These are phyloP conservation scores for Penicillium sp. DNA, from an alignment of 2,329 filamentous ascomycete species.

Conservation along the genomic window DNA sequence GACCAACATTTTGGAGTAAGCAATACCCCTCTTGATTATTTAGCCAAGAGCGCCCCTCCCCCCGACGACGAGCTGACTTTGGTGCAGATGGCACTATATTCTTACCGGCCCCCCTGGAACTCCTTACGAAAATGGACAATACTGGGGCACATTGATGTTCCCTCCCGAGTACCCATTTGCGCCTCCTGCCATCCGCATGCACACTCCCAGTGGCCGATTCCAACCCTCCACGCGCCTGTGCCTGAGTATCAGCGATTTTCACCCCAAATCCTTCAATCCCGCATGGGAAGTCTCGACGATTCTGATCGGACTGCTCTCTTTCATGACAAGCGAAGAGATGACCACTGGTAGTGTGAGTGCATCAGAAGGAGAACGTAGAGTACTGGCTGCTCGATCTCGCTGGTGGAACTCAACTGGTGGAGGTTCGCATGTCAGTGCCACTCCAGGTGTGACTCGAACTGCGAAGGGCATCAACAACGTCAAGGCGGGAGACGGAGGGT, in stretches of 20 bases:
- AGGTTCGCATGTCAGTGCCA: conserved; percentile 60
- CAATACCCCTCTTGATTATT: too few species aligned
- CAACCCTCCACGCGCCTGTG: conserved; percentile 89
- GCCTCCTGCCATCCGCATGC: conserved; percentile 96
- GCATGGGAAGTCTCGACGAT: conserved; percentile 98
- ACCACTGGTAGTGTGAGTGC: conserved; percentile 86
- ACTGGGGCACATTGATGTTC: conserved; percentile 96
- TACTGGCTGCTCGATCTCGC: conserved; percentile 70
- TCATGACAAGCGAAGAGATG: conserved; percentile 99
- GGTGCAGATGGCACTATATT: conserved; percentile 80
- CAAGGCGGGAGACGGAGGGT: conserved; percentile 86
- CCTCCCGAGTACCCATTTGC: conserved; percentile 96
- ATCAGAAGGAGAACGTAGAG: conserved; percentile 71
- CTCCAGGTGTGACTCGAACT: conserved; percentile 51
- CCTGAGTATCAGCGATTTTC: conserved; percentile 94
- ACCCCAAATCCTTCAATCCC: conserved; percentile 96
- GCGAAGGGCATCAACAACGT: conserved; percentile 72
- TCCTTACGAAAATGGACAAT: conserved; percentile 90
- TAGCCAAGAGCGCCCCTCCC: background rate
- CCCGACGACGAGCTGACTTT: conserved; percentile 13
- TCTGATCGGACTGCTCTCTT: conserved; percentile 85
- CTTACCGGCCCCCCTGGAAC: conserved; percentile 92
- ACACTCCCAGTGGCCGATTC: conserved; percentile 93
- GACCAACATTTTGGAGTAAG: conserved; percentile 82
- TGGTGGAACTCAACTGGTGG: conserved; percentile 98